A percentile compares a stretch with the other conserved stretches of the same genome.
These are phyloP conservation scores for Cenchrus fungigraminus DNA, from an alignment of 176 grass and related monocot species.

Conservation along the genomic window DNA sequence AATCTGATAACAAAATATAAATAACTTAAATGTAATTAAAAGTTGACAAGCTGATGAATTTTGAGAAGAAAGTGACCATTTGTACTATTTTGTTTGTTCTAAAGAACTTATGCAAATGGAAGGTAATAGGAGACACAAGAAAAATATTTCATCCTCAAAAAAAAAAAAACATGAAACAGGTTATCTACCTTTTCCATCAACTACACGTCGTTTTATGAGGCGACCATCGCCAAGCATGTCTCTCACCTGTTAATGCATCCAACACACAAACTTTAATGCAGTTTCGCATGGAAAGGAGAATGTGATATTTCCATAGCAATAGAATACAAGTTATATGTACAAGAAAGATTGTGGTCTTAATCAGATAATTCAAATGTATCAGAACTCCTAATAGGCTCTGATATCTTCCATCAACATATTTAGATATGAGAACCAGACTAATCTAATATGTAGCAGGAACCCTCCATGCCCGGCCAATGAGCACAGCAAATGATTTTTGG, in stretches of 20 bases:
- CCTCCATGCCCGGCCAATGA: constrained; percentile 3
- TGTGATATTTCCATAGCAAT: not conserved
- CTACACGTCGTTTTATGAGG: constrained; percentile 91
- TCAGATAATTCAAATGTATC: constrained; percentile 8
- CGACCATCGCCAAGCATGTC: constrained; percentile 99
- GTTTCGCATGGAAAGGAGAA: constrained; percentile 9
- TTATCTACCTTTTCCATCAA: constrained; percentile 85
- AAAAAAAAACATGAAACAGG: constrained; percentile 36
- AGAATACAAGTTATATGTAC: constrained; percentile 9
- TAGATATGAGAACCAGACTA: not conserved
- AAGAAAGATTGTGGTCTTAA: constrained; percentile 1
- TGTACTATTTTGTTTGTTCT: constrained; percentile 8
- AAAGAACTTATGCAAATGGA: not conserved
- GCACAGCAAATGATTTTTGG: constrained; percentile 4
- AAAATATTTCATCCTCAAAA: not conserved
- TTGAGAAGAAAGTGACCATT: not conserved
- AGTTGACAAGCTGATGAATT: not conserved
- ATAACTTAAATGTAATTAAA: not conserved
- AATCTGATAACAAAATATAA: not conserved
- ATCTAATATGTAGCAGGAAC: not conserved
- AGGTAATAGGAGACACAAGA: not conserved
- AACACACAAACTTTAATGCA: constrained; percentile 36
- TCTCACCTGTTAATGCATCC: constrained; percentile 71
- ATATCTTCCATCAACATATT: constrained; percentile 4
- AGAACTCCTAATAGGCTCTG: not conserved